Evolutionary conservation across 768 basidiomycete species (phyloP).

Genomic region (Mycena polygramma): DNA sequence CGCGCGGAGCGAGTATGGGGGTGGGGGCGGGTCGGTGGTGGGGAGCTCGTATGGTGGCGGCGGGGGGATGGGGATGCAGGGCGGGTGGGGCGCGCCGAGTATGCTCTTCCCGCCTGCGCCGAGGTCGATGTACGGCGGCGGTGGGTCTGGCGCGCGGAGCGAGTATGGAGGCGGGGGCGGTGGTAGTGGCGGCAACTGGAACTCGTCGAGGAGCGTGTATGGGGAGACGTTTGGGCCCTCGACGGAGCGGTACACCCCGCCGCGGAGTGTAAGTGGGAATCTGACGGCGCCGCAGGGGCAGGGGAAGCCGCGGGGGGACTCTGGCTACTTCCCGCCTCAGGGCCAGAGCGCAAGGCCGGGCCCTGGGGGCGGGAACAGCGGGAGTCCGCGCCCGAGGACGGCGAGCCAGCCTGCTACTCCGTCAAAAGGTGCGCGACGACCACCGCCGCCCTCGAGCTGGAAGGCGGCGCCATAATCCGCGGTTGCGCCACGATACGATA

Average conservation of each 20-base stretch:
- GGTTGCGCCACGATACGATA: no score
- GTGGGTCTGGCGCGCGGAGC: slow-evolving; percentile 68
- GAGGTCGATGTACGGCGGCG: slow-evolving; percentile 71
- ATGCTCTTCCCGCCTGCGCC: slow-evolving; percentile 65
- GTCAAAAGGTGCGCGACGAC: slow-evolving; percentile 38
- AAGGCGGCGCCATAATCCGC: slow-evolving; percentile 48
- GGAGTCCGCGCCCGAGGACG: slow-evolving; percentile 52
- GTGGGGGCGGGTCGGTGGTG: slow-evolving; percentile 37
- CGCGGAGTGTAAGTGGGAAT: slow-evolving; percentile 36
- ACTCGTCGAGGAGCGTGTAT: slow-evolving; percentile 74
- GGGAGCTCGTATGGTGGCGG: slow-evolving; percentile 40
- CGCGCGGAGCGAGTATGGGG: slow-evolving; percentile 60
- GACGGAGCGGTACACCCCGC: slow-evolving; percentile 33
- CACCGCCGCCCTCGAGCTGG: slow-evolving; percentile 75
- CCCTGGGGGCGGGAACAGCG: slow-evolving; percentile 7
- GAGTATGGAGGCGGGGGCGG: slow-evolving; percentile 67
- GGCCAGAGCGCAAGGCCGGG: slow-evolving; percentile 44
- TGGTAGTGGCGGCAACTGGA: slow-evolving; percentile 60
- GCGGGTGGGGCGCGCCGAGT: slow-evolving; percentile 56
- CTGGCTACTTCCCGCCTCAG: slow-evolving; percentile 58
- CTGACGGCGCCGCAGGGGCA: slow-evolving; percentile 20
- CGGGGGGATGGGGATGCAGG: slow-evolving; percentile 48
- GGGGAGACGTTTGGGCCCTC: slow-evolving; percentile 72
- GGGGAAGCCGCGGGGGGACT: slow-evolving; percentile 41
- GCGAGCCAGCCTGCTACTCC: slow-evolving; percentile 61